Evolutionary conservation across 1,139 yeast species (phyloP).

Genomic region (Candida gigantensis): DNA sequence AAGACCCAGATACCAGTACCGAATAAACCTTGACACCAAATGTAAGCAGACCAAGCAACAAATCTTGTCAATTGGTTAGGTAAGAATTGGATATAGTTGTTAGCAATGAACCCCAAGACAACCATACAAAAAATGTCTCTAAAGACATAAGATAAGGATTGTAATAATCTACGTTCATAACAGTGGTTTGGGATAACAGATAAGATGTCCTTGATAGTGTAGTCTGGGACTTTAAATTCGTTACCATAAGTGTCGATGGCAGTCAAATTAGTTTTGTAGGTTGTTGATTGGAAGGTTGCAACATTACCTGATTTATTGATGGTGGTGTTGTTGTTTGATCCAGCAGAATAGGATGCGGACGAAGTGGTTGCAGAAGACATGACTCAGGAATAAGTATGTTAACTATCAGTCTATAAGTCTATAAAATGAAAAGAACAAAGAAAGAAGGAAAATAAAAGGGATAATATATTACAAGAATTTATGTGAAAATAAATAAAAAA

Average conservation of each 20-base stretch:
- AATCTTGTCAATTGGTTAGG: constrained; percentile 48
- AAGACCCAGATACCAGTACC: constrained; percentile 62
- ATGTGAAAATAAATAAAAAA: no score
- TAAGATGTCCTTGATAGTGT: constrained; percentile 60
- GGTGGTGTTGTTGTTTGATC: constrained; percentile 13
- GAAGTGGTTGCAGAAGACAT: constrained; percentile 16
- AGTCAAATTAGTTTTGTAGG: constrained; percentile 24
- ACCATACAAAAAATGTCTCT: constrained; percentile 54
- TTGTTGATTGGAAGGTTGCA: constrained; percentile 27
- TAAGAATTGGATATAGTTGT: constrained; percentile 51
- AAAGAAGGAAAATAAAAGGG: constrained; percentile 1
- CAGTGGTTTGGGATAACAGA: constrained; percentile 63
- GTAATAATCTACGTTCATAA: constrained; percentile 52
- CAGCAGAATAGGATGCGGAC: constrained; percentile 9
- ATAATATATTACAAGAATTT: neutral
- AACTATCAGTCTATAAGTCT: no score
- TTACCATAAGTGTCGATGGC: constrained; percentile 58
- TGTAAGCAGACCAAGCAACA: constrained; percentile 57
- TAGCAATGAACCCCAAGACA: constrained; percentile 47
- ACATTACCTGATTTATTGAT: constrained; percentile 38
- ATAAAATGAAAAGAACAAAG: constrained; percentile 5
- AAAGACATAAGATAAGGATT: constrained; percentile 56
- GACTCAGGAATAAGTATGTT: no score
- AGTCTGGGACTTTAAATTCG: constrained; percentile 62
- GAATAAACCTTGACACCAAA: constrained; percentile 44